A percentile compares a stretch with the other conserved stretches of the same genome.
Conservation (phyloP, 2,329 filamentous ascomycete genomes). For the Hymenoscyphus infarciens region DNA sequence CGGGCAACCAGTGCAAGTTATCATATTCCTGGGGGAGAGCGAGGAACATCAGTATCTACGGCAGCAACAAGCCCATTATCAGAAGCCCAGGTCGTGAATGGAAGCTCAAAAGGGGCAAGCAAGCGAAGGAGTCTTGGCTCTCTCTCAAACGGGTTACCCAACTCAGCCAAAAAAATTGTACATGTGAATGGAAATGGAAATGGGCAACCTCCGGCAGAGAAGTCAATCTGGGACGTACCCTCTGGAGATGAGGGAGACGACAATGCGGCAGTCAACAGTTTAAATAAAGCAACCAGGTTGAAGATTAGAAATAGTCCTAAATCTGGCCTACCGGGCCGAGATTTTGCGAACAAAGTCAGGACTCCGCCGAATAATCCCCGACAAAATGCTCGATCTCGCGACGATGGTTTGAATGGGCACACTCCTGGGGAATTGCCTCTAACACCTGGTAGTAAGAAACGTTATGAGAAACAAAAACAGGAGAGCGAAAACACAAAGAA, state of each 20-base stretch:
- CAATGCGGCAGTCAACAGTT: conserved; percentile 16
- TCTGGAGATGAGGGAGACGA: conserved; percentile 25
- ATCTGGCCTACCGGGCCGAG: conserved; percentile 17
- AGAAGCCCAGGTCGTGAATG: conserved; percentile 7
- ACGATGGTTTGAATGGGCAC: conserved; percentile 1
- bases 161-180: neutral
- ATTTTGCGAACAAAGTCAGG: conserved; percentile 23
- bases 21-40: conserved; percentile 27
- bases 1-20: conserved; percentile 28
- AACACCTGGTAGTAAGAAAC: conserved; percentile 28
- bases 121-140: neutral
- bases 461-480: conserved; percentile 19
- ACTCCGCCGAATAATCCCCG: conserved; percentile 25
- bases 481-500: conserved; percentile 22
- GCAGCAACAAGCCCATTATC: conserved; percentile 28
- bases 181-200: conserved; percentile 1
- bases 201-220: neutral
- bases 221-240: neutral
- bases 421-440: conserved; percentile 25
- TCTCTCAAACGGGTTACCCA: neutral
- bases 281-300: conserved; percentile 17
- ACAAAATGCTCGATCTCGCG: conserved; percentile 14
- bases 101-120: neutral
- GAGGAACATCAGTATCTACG: conserved; percentile 29
- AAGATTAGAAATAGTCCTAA: conserved; percentile 22